phyloP scores from a whole-genome alignment of 2,329 filamentous ascomycete genomes.

The Pseudonectria foliicola region DNA sequence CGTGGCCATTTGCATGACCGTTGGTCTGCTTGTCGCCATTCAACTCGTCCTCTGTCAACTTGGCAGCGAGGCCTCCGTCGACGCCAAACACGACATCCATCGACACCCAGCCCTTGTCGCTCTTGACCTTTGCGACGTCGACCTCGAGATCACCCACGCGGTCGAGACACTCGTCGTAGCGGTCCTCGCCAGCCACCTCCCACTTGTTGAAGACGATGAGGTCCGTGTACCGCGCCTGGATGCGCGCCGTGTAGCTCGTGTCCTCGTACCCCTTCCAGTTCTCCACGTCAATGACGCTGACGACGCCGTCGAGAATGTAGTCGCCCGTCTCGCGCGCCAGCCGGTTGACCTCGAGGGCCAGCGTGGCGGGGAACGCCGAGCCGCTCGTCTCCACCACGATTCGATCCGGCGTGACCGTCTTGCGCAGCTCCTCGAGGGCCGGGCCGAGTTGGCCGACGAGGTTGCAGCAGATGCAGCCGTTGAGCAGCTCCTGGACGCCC shows the following conservation, averaged over 20 bases:
- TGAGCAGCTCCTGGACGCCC: slow-evolving; percentile 86
- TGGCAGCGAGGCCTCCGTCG: slow-evolving; percentile 68
- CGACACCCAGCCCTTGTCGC: slow-evolving; percentile 69
- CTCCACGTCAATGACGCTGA: slow-evolving; percentile 87
- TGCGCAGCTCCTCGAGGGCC: slow-evolving; percentile 68
- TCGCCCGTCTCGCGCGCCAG: slow-evolving; percentile 59
- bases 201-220: slow-evolving; percentile 91
- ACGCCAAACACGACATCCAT: slow-evolving; percentile 79
- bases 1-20: slow-evolving; percentile 28
- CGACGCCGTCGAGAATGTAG: slow-evolving; percentile 78
- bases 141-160: slow-evolving; percentile 74
- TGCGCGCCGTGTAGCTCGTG: slow-evolving; percentile 77
- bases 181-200: slow-evolving; percentile 66
- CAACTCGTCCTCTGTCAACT: slow-evolving; percentile 36
- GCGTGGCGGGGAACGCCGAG: slow-evolving; percentile 77
- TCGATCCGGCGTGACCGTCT: slow-evolving; percentile 58
- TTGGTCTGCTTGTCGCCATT: slow-evolving; percentile 21
- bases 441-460: slow-evolving; percentile 84
- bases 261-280: slow-evolving; percentile 93
- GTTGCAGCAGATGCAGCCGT: slow-evolving; percentile 98
- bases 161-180: slow-evolving; percentile 72
- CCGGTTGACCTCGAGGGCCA: slow-evolving; percentile 85
- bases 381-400: slow-evolving; percentile 94
- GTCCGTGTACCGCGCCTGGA: slow-evolving; percentile 87
- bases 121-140: slow-evolving; percentile 78